Base-by-base conservation (phyloP, 2,329 filamentous ascomycete genomes). In the Ceratocystis variospora region DNA sequence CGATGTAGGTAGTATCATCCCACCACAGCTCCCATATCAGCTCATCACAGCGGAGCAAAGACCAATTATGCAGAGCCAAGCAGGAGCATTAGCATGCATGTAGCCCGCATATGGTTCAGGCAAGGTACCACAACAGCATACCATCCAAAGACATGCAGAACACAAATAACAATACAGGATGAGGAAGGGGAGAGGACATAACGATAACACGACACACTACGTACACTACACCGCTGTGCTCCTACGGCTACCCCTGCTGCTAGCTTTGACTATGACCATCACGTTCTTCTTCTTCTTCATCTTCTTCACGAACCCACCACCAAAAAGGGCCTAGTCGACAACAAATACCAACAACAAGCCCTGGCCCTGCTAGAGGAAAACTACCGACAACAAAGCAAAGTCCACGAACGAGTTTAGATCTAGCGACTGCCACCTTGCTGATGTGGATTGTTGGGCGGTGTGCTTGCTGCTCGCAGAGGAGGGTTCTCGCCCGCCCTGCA, bases 51-150 rank as follows among this genome's bases (percentile, higher is more conserved):
- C 37, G 37, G 37, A 41, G 37, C 37, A 10, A 41, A 41, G 37
- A 3, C 37, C 37, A 41, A 12, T 41, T 3, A 41, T 41, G 37
- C 37, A 41, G 37, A 41, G 37, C 37, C 17, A 19, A 50, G 48
- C n/a, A 50, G 48, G 53, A 57, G 28, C 28, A 57, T 57, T 57
- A 57, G 53, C 53, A 57, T 28, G 53, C 55, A 59, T 37, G 55
- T 19, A 59, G n/a, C 55, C 31, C 19, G 55, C 55, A 59, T 37
- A 37, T 37, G 28, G 37, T 59, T 59, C 28, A 59, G 28, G 28
- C 55, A 59, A 37, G 55, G 55, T 59, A 59, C 55, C 55, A 37
- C 55, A n/a, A 19, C 28, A 59, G 28, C 28, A 59, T 31, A 59
- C 17, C 55, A 53, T 53, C 8, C 22, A 53, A 12, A n/a, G 8